Base-by-base conservation (phyloP, 306 rosid genomes). In the Ormosia emarginata region DNA sequence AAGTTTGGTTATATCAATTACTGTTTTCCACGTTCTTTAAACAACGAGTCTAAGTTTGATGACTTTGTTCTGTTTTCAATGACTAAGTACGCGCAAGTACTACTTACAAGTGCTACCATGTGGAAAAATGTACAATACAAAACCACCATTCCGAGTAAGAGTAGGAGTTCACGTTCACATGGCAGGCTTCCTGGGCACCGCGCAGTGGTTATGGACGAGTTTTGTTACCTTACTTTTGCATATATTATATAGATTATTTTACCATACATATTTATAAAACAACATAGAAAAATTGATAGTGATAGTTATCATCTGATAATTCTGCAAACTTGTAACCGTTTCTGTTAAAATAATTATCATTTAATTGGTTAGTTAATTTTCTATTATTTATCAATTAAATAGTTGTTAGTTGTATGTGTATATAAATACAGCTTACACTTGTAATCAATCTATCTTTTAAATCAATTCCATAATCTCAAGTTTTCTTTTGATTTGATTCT, bases 1-100 rank as follows among this genome's bases (percentile, higher is more conserved):
- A 55, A 53, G 47, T 34, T 33, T 33, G 15, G 7, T 52, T 24
- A 4, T 8, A 32, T 75, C 5, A 59, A 32, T 44, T 5, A 61
- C 61, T n/a, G 32, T n/a, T 75, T 41, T 62, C 0, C 2, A 44
- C 36, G 33, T 7, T 15, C 50, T 15, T 53, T 2, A 15, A 39
- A 50, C 33, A 4, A 24, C 53, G 65, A 18, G 13, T 39, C 33
- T 7, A 52, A 52, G 0, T 24, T 49, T 1, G 43, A 78, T 39
- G 67, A 55, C 18, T 34, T 56, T 40, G 67, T 39, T 52, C 2
- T 32, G 36, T 14, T 67, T 67, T 40, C 2, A 7, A 36, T 37
- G 67, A 78, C 41, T 34, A 41, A 53, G 76, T 79, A 79, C 76
- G 9, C 59, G 9, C 18, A 5, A 56, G 76, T 79, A 67, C 67